A percentile compares a stretch with the other conserved stretches of the same genome.
Conservation (phyloP, 306 rosid species). For the Erythrophleum fordii region DNA sequence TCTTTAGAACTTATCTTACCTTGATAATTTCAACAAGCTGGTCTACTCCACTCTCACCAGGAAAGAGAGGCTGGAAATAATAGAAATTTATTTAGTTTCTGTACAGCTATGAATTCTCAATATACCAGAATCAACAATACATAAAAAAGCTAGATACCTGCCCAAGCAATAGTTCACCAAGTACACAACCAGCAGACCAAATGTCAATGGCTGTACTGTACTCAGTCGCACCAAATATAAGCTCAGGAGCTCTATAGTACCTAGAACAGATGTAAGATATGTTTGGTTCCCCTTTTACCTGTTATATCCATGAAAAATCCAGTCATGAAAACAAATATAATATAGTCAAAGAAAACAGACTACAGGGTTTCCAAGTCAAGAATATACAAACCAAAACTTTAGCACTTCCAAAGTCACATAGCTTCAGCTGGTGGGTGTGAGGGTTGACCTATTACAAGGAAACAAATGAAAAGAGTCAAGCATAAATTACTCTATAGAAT, state of each 20-base stretch:
- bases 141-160: slow-evolving; percentile 58
- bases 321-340: slow-evolving; percentile 19
- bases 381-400: slow-evolving; percentile 87
- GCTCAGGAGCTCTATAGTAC: slow-evolving; percentile 97
- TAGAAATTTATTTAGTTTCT: slow-evolving; percentile 29
- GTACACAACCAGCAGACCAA: slow-evolving; percentile 98
- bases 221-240: slow-evolving; percentile 95
- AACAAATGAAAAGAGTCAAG: slow-evolving; percentile 21
- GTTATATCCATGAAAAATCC: slow-evolving; percentile 37
- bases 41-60: slow-evolving; percentile 96
- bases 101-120: slow-evolving; percentile 18
- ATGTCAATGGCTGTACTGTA: slow-evolving; percentile 93
- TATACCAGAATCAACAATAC: slow-evolving; percentile 4
- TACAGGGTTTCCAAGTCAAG: not conserved
- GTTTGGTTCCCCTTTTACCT: slow-evolving; percentile 95
- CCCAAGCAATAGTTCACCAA: slow-evolving; percentile 91
- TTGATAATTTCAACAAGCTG: slow-evolving; percentile 91
- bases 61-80: slow-evolving; percentile 82
- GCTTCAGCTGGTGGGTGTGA: slow-evolving; percentile 85
- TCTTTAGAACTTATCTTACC: slow-evolving; percentile 49
- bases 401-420: slow-evolving; percentile 97
- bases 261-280: slow-evolving; percentile 95
- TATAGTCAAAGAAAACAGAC: slow-evolving; percentile 1
- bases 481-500: slow-evolving; percentile 22
- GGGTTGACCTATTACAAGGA: slow-evolving; percentile 76